Percentiles rank a stretch among this genome's conserved stretches.
Evolutionary conservation across 2,329 filamentous ascomycete species (phyloP).

Genomic region (Botrytis aclada): DNA sequence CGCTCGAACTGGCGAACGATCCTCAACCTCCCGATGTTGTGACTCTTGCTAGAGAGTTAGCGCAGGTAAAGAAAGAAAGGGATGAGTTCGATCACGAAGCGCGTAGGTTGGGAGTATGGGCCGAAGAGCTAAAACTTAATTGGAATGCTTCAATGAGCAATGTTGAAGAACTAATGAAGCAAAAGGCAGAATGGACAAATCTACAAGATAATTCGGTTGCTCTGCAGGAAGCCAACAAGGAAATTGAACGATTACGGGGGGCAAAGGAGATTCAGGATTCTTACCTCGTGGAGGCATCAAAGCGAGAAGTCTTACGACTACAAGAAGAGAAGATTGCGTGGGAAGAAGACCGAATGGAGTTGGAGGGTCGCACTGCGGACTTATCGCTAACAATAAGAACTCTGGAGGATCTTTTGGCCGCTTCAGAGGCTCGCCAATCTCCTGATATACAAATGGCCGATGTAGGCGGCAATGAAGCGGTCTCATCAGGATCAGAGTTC

Average conservation of each 20-base stretch:
- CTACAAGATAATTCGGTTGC: background rate
- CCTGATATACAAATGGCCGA: background rate
- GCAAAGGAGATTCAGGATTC: background rate
- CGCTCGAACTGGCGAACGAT: conserved; percentile 7
- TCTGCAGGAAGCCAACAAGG: background rate
- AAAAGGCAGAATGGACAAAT: background rate
- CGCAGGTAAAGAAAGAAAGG: background rate
- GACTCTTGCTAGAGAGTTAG: background rate
- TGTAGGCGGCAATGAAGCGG: background rate
- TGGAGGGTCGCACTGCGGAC: background rate
- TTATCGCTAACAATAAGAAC: conserved; percentile 1
- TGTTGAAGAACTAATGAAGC: background rate
- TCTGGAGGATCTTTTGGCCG: conserved; percentile 1
- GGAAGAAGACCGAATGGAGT: background rate
- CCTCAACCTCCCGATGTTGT: background rate
- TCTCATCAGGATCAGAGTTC: background rate
- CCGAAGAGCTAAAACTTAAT: background rate
- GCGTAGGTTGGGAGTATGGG: background rate
- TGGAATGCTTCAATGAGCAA: background rate
- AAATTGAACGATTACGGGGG: background rate
- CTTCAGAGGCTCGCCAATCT: background rate
- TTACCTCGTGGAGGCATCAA: background rate
- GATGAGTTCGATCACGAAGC: background rate
- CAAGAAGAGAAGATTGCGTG: conserved; percentile 1
- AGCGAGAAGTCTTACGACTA: background rate